Base-by-base conservation (phyloP, 2,329 filamentous ascomycete genomes). In the Botrytis paeoniae region DNA sequence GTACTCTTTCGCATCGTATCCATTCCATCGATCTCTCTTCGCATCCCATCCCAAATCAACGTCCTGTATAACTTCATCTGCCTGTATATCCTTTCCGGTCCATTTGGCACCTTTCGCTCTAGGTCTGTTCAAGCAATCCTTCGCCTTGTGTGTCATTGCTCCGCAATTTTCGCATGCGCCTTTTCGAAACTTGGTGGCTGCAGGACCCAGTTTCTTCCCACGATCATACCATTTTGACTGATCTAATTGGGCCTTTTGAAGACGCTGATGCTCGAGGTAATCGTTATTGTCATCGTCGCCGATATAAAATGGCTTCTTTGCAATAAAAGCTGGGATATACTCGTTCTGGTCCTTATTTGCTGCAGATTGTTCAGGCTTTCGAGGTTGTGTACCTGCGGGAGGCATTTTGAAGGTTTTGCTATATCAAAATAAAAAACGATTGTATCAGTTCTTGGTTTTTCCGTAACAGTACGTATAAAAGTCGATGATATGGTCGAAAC, bases 131-230 rank as follows among this genome's bases (percentile, higher is more conserved):
- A 99, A 84, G 81, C 96, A 99, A 80, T 98, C 95, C 81, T 97
- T 97, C 70, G 90, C 92, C 84, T 97, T 97, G 84, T 99, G 96
- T 76, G 93, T 94, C 93, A 98, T 97, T 73, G 94, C 92, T 79
- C 96, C 96, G 84, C 96, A 99, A 84, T 99, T 99, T 83, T 98
- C 95, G 84, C 96, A 99, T 70, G 96, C 95, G 80, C 97, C 96
- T 85, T 98, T 99, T 77, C 97, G 93, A 82, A 93, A 99, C 81
- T 98, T 99, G 77, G 96, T 99, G 69, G 95, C 94, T 0, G 94
- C 94, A 6, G 94, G 93, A 0, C 93, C 94, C 18, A 89, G 84
- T 81, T 93, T 95, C 83, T 92, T 92, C 70, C 94, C 94, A 61
- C 96, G 92, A 75, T 97, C 93, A 83, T 98, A 97, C 95, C 95